These are phyloP conservation scores for Beta macrorhiza DNA, from an alignment of 179 eudicot genomes.

Conservation along the genomic window DNA sequence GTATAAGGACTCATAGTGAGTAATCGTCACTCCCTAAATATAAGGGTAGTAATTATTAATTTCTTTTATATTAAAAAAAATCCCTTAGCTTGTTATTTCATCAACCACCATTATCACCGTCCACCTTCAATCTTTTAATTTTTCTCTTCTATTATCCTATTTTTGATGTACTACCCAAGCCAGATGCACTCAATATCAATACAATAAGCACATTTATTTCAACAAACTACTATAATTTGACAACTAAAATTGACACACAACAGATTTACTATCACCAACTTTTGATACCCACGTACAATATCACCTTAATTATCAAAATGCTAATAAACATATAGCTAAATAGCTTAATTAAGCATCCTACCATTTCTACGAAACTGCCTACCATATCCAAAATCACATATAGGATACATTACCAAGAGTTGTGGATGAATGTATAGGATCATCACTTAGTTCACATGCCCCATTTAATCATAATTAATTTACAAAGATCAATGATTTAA, in stretches of 20 bases:
- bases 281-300: conserved; percentile 3
- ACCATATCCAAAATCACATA: conserved; percentile 20
- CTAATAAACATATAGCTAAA: neutral
- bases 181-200: too few relatives aligned
- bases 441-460: conserved; percentile 20
- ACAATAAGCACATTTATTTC: too few relatives aligned
- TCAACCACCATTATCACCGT: too few relatives aligned
- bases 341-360: neutral
- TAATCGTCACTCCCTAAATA: too few relatives aligned
- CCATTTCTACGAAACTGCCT: neutral
- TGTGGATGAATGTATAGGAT: neutral
- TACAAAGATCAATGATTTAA: conserved; percentile 12
- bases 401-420: neutral
- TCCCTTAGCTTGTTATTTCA: too few relatives aligned
- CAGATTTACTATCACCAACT: neutral
- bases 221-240: neutral
- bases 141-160: too few relatives aligned
- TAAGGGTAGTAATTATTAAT: too few relatives aligned
- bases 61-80: too few relatives aligned
- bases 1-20: too few relatives aligned
- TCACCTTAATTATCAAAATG: too few relatives aligned
- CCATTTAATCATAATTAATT: neutral
- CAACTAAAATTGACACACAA: neutral
- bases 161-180: too few relatives aligned
- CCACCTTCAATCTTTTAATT: too few relatives aligned